These are phyloP conservation scores for Royoungia palumana DNA, from an alignment of 768 basidiomycete genomes.

Conservation along the genomic window DNA sequence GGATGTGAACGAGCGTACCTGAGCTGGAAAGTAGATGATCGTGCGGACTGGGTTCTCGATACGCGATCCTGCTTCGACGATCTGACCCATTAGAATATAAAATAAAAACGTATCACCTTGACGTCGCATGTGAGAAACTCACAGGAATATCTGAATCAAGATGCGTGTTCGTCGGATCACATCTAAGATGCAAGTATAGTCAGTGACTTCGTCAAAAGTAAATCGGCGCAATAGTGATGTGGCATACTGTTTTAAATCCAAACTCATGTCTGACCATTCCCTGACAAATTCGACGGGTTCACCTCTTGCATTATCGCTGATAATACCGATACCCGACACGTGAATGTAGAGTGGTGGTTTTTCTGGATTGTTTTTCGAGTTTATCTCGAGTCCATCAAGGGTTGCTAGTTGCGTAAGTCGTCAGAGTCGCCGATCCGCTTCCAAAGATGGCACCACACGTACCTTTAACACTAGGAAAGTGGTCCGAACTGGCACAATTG, in stretches of 20 bases:
- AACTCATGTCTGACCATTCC: constrained; percentile 37
- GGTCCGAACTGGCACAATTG: constrained; percentile 41
- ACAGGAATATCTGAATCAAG: constrained; percentile 34
- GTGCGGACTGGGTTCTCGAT: constrained; percentile 42
- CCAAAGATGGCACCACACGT: constrained; percentile 4
- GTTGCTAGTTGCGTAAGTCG: constrained; percentile 28
- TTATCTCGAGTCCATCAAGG: constrained; percentile 37
- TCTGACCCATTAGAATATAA: constrained; percentile 15
- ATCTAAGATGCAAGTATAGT: constrained; percentile 15
- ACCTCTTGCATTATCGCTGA: constrained; percentile 40
- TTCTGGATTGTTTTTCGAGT: constrained; percentile 33
- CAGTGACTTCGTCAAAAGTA: background rate
- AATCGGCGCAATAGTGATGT: background rate
- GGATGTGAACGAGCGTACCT: constrained; percentile 15
- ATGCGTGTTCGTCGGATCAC: constrained; percentile 30
- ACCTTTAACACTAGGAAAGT: constrained; percentile 35
- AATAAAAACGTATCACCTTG: background rate
- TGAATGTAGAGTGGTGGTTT: constrained; percentile 44
- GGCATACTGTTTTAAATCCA: constrained; percentile 28
- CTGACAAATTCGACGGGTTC: constrained; percentile 33
- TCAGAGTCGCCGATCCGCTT: background rate
- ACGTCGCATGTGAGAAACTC: background rate
- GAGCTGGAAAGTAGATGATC: constrained; percentile 39
- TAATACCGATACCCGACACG: constrained; percentile 40
- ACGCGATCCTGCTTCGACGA: constrained; percentile 40